These are phyloP conservation scores for Tuber umbilicatum DNA, from an alignment of 495 filamentous ascomycete genomes.

Conservation along the genomic window DNA sequence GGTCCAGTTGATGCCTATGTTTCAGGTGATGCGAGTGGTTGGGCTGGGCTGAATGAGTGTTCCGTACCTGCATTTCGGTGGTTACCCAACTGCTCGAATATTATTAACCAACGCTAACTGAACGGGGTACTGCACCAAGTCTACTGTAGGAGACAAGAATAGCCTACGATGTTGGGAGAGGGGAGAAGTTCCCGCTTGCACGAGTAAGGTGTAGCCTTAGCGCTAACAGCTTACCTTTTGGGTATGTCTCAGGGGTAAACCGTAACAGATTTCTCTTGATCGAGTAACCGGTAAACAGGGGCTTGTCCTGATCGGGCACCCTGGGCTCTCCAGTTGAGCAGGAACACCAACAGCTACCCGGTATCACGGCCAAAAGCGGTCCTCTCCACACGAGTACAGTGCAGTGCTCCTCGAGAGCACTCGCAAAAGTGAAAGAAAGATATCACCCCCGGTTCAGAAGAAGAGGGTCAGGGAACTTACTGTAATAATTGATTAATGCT, in stretches of 20 bases:
- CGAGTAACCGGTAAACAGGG: constrained; percentile 10
- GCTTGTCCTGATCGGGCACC: not conserved
- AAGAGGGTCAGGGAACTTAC: not conserved
- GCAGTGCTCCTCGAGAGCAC: not conserved
- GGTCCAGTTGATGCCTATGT: not conserved
- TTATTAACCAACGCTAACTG: not conserved
- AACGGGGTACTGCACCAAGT: not conserved
- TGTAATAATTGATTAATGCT: not conserved
- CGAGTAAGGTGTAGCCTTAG: constrained; percentile 11
- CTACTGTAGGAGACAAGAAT: not conserved
- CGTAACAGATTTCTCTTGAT: constrained; percentile 26
- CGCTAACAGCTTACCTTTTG: constrained; percentile 8
- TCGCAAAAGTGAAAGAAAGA: not conserved
- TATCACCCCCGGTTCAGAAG: not conserved
- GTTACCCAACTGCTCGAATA: not conserved
- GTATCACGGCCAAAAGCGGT: not conserved
- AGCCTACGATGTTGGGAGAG: not conserved
- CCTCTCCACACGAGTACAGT: too few relatives aligned
- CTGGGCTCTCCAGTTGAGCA: not conserved
- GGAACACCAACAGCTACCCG: not conserved
- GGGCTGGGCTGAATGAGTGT: not conserved
- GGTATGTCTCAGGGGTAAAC: constrained; percentile 15
- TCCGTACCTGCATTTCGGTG: not conserved
- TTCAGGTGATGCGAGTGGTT: not conserved
- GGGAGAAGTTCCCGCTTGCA: not conserved